Evolutionary conservation across 768 basidiomycete species (phyloP).

Genomic region (Lactarius evosmus): DNA sequence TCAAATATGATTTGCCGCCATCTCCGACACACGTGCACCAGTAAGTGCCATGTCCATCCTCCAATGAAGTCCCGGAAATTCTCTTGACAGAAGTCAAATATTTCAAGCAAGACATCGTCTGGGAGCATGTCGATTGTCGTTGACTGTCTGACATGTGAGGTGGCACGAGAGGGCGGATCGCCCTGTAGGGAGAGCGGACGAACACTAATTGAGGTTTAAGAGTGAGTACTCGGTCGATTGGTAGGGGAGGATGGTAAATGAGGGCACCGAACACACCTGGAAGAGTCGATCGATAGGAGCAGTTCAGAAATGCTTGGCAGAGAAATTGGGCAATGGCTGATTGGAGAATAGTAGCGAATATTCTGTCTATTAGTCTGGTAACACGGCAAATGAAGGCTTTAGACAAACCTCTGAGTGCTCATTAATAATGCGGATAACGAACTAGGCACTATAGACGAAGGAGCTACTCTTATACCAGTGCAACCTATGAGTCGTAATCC

Average conservation of each 20-base stretch:
- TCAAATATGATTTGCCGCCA: background rate
- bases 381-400: background rate
- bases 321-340: background rate
- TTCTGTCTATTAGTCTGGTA: background rate
- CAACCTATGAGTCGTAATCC: no score
- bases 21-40: background rate
- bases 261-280: background rate
- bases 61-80: no score
- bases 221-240: background rate
- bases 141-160: background rate
- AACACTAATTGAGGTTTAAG: background rate
- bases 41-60: background rate
- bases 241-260: no score
- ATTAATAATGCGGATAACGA: background rate
- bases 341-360: background rate
- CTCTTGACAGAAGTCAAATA: background rate
- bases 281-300: background rate
- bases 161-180: background rate
- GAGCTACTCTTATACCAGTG: background rate
- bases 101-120: background rate
- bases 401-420: background rate
- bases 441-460: background rate
- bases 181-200: background rate
- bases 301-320: background rate
- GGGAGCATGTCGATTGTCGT: background rate